Percentiles rank a stretch among this genome's conserved stretches.
These are phyloP conservation scores for Diaporthe velutina DNA, from an alignment of 2,329 filamentous ascomycete genomes.

Conservation along the genomic window DNA sequence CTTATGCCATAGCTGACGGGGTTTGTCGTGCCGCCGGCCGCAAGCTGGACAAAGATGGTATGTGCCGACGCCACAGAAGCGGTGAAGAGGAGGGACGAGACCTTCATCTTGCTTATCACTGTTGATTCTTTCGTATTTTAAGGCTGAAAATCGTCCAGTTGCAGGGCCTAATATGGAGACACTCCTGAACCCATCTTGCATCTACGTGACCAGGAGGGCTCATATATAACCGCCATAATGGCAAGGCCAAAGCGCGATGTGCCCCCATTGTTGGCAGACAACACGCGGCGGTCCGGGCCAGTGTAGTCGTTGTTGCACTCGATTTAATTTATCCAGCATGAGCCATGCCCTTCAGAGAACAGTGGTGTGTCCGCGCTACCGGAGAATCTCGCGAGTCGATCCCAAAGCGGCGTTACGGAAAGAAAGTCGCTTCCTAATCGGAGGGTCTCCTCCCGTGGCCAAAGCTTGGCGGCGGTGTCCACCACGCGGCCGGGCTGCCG, in stretches of 20 bases:
- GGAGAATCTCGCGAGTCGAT: background rate
- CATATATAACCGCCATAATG: background rate
- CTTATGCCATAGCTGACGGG: constrained; percentile 55
- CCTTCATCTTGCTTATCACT: constrained; percentile 12
- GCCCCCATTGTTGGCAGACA: background rate
- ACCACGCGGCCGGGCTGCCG: constrained; percentile 2
- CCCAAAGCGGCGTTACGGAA: constrained; percentile 8
- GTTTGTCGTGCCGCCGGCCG: constrained; percentile 57
- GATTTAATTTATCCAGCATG: constrained; percentile 22
- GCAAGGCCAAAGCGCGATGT: background rate
- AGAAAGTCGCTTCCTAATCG: constrained; percentile 1
- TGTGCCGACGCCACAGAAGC: constrained; percentile 56
- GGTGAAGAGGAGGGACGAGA: constrained; percentile 34
- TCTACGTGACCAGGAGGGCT: background rate
- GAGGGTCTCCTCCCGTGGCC: constrained; percentile 19
- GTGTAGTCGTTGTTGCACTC: background rate
- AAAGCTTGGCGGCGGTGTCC: constrained; percentile 4
- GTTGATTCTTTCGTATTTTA: too few species aligned
- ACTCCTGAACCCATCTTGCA: background rate
- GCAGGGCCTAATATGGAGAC: background rate
- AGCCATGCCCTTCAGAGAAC: constrained; percentile 20
- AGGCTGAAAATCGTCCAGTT: background rate
- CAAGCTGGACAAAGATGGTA: constrained; percentile 62
- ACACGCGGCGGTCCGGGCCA: constrained; percentile 17
- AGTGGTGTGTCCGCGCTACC: constrained; percentile 16